Conservation (phyloP, 305 asterid genomes). For the Ilex paraguariensis region DNA sequence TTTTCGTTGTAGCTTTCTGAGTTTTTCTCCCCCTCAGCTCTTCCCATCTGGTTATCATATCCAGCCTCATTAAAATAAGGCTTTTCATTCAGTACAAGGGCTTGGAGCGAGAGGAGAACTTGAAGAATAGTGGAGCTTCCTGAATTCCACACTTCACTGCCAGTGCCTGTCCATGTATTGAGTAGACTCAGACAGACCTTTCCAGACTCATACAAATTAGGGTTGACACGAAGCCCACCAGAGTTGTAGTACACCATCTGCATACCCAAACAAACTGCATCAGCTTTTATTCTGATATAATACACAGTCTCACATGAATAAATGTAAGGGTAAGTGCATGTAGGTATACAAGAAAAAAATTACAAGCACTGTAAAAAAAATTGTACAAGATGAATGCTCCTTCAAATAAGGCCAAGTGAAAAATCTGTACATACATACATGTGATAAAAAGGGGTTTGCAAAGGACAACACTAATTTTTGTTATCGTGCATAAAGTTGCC, state of each 20-base stretch:
- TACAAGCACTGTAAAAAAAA: no score
- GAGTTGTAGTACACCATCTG: conserved; percentile 90
- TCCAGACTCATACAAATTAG: conserved; percentile 90
- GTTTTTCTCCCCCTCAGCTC: conserved; percentile 84
- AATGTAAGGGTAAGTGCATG: no score
- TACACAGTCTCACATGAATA: no score
- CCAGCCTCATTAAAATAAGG: conserved; percentile 98
- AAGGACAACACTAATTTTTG: no score
- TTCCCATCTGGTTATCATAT: conserved; percentile 75
- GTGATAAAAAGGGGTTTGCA: no score
- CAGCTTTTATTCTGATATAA: no score
- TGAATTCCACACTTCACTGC: conserved; percentile 87
- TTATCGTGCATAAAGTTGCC: no score
- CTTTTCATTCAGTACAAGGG: conserved; percentile 85
- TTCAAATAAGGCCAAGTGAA: no score
- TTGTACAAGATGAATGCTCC: no score
- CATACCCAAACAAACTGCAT: conserved; percentile 5
- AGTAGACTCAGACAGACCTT: conserved; percentile 85
- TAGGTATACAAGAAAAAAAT: no score
- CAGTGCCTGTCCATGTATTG: conserved; percentile 88
- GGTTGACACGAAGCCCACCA: conserved; percentile 90
- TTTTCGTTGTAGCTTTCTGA: conserved; percentile 80
- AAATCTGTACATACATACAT: no score
- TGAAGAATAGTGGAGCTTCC: conserved; percentile 72
- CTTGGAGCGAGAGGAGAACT: conserved; percentile 89